Evolutionary conservation across 768 basidiomycete genomes (phyloP).

Genomic region (Termitomyces eurrhizus): DNA sequence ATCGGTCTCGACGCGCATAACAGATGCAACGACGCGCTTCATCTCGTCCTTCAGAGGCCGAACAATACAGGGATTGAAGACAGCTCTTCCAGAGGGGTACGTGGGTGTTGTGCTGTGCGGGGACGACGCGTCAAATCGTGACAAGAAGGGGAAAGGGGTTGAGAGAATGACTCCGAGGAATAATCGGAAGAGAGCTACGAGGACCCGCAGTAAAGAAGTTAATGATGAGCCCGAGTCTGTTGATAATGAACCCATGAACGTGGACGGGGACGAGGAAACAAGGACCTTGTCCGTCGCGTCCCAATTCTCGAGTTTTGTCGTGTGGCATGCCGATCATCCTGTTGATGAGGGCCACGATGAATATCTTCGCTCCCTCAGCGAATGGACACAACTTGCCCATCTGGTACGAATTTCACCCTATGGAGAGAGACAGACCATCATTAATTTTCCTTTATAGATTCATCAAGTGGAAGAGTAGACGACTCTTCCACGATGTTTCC

Average conservation of each 20-base stretch:
- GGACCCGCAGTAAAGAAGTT: constrained; percentile 23
- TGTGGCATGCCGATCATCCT: constrained; percentile 74
- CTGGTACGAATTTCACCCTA: constrained; percentile 42
- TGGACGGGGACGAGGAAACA: constrained; percentile 25
- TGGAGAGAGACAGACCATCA: not conserved
- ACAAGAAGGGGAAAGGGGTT: constrained; percentile 9
- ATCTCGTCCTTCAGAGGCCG: constrained; percentile 73
- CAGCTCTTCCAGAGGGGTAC: constrained; percentile 65
- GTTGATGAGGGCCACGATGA: constrained; percentile 71
- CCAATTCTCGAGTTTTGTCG: constrained; percentile 61
- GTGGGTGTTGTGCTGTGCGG: constrained; percentile 56
- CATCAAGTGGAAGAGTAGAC: constrained; percentile 9
- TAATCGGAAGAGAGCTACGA: constrained; percentile 23
- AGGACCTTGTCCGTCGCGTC: constrained; percentile 44
- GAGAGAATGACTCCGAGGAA: constrained; percentile 8
- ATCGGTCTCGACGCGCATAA: constrained; percentile 19
- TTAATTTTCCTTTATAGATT: constrained; percentile 14
- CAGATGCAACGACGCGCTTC: constrained; percentile 35
- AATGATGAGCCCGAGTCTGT: constrained; percentile 22
- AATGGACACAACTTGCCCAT: constrained; percentile 65
- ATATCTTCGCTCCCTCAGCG: constrained; percentile 61
- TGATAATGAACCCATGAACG: constrained; percentile 23
- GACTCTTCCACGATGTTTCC: not conserved
- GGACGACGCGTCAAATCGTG: constrained; percentile 15
- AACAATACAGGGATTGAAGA: constrained; percentile 61